These are phyloP conservation scores for Cornus florida DNA, from an alignment of 148 eudicot species.

Conservation along the genomic window DNA sequence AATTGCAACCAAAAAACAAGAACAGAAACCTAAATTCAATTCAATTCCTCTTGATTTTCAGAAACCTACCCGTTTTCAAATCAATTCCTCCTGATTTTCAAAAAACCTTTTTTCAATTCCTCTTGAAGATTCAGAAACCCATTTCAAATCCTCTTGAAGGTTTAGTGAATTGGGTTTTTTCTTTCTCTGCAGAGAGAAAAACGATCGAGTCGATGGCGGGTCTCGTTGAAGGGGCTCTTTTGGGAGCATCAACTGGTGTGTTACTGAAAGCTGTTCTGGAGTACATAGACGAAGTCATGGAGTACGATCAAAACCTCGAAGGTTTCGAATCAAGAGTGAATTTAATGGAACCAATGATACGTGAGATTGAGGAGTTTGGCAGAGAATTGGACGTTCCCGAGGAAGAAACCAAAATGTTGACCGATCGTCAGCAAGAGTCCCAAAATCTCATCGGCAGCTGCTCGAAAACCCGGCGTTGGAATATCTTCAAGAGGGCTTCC, in stretches of 20 bases:
- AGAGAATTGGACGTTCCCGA: constrained; percentile 8
- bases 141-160: too few species aligned
- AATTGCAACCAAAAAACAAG: too few species aligned
- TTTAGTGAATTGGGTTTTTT: too few species aligned
- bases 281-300: background rate
- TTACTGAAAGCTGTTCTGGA: background rate
- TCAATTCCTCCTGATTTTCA: too few species aligned
- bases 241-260: background rate
- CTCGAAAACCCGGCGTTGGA: constrained; percentile 12
- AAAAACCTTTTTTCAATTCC: too few species aligned
- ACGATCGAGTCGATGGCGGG: too few species aligned
- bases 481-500: constrained; percentile 1
- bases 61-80: too few species aligned
- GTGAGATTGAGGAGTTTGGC: constrained; percentile 6
- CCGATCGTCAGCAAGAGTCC: background rate
- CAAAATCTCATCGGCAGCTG: constrained; percentile 15
- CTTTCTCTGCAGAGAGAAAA: too few species aligned
- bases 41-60: too few species aligned
- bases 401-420: constrained; percentile 8
- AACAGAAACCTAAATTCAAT: too few species aligned
- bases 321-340: background rate
- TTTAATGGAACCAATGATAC: background rate
- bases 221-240: background rate
- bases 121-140: too few species aligned
- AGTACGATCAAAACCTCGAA: constrained; percentile 3